Evolutionary conservation across 2,329 filamentous ascomycete species (phyloP).

Genomic region (Aspergillus ochraceus): DNA sequence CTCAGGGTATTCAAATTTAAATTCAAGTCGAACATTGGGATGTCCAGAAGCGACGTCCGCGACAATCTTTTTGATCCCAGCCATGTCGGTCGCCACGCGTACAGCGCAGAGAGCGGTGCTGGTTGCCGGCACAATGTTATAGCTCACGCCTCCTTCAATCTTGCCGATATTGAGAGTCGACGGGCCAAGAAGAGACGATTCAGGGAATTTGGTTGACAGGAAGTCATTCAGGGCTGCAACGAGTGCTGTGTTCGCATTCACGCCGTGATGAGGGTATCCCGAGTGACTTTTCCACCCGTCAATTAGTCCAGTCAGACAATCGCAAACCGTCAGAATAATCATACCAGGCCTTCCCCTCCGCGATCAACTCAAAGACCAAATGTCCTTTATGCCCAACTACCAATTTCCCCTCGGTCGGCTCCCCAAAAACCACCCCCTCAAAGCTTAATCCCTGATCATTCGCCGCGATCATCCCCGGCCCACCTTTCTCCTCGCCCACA

Average conservation of each 20-base stretch:
- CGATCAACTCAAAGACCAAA: slow-evolving; percentile 33
- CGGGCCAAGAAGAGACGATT: slow-evolving; percentile 39
- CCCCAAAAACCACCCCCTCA: slow-evolving; percentile 54
- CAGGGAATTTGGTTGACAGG: slow-evolving; percentile 27
- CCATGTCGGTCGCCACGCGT: slow-evolving; percentile 38
- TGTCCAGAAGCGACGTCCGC: slow-evolving; percentile 33
- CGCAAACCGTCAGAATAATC: not conserved
- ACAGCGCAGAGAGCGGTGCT: slow-evolving; percentile 44
- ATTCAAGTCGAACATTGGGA: slow-evolving; percentile 35
- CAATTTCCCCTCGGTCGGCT: slow-evolving; percentile 57
- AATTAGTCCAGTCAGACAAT: not conserved
- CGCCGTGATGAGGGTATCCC: slow-evolving; percentile 39
- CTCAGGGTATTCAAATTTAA: slow-evolving; percentile 40
- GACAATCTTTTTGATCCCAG: slow-evolving; percentile 35
- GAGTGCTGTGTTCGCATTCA: slow-evolving; percentile 31
- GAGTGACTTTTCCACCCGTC: slow-evolving; percentile 31
- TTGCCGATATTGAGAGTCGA: slow-evolving; percentile 45
- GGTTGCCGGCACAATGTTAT: slow-evolving; percentile 42
- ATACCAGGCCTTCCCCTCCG: slow-evolving; percentile 24
- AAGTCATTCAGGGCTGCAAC: slow-evolving; percentile 32
- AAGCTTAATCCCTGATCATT: slow-evolving; percentile 45
- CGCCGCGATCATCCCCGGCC: slow-evolving; percentile 57
- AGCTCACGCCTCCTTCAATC: slow-evolving; percentile 40
- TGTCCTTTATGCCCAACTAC: slow-evolving; percentile 56
- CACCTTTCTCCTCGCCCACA: slow-evolving; percentile 56